A percentile compares a stretch with the other conserved stretches of the same genome.
These are phyloP conservation scores for Colletotrichum sidae DNA, from an alignment of 2,329 filamentous ascomycete genomes.

Conservation along the genomic window DNA sequence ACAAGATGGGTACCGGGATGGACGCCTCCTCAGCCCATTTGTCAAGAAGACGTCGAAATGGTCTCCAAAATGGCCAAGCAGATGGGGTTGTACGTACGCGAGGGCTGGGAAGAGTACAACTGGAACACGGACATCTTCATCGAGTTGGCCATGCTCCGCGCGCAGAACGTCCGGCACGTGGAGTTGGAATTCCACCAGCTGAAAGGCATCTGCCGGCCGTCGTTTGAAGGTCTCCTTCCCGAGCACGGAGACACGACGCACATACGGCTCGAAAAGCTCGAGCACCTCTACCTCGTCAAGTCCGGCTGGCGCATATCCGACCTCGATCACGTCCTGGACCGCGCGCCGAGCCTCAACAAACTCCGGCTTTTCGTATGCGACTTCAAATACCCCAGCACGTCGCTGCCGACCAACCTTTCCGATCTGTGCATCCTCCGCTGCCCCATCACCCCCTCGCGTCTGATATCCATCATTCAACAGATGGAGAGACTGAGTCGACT, in stretches of 20 bases:
- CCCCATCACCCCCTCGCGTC: not conserved
- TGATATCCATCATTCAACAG: constrained; percentile 2
- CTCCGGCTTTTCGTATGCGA: constrained; percentile 12
- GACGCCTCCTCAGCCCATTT: not conserved
- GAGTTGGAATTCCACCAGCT: constrained; percentile 11
- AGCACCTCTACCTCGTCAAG: constrained; percentile 14
- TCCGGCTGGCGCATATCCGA: constrained; percentile 8
- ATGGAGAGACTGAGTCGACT: constrained; percentile 6
- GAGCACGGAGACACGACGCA: not conserved
- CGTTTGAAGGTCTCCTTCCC: constrained; percentile 19
- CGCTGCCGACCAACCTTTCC: constrained; percentile 6
- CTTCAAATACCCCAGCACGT: not conserved
- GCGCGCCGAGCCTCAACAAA: constrained; percentile 12
- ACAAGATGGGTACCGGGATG: constrained; percentile 5
- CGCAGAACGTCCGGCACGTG: not conserved
- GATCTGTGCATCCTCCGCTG: constrained; percentile 6
- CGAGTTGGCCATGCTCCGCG: constrained; percentile 21
- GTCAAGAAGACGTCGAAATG: constrained; percentile 5
- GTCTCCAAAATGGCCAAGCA: not conserved
- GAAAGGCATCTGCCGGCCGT: constrained; percentile 19
- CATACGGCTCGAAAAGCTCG: constrained; percentile 10
- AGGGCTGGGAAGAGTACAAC: constrained; percentile 18
- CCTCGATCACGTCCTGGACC: constrained; percentile 18
- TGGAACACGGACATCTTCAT: constrained; percentile 23
- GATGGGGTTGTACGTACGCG: constrained; percentile 7